phyloP scores from a whole-genome alignment of 768 basidiomycete species.

The Serendipita sp. region DNA sequence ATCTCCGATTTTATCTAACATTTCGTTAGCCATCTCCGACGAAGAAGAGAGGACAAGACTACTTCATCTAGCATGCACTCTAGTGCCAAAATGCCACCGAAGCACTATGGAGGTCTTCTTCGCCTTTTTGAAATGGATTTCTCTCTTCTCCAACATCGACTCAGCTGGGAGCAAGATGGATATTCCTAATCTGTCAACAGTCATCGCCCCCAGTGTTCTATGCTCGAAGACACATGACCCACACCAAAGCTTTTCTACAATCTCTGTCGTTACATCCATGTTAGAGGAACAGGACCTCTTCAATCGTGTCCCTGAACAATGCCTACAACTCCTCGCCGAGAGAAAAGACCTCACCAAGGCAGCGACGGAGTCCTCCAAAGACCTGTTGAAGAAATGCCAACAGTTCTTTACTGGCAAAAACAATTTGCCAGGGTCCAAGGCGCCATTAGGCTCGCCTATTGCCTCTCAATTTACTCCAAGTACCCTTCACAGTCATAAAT shows the following conservation, averaged over 20 bases:
- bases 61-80: slow-evolving; percentile 69
- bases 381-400: slow-evolving; percentile 90
- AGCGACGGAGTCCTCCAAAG: slow-evolving; percentile 63
- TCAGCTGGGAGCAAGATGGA: slow-evolving; percentile 99
- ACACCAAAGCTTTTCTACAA: slow-evolving; percentile 74
- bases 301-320: slow-evolving; percentile 82
- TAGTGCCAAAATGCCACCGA: slow-evolving; percentile 84
- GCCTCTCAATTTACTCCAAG: neutral
- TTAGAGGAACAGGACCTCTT: slow-evolving; percentile 91
- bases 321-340: slow-evolving; percentile 73
- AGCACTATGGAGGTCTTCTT: slow-evolving; percentile 98
- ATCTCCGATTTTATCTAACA: neutral
- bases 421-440: neutral
- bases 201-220: slow-evolving; percentile 92
- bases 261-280: slow-evolving; percentile 69
- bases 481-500: neutral
- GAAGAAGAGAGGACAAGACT: slow-evolving; percentile 67
- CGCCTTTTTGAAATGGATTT: slow-evolving; percentile 98
- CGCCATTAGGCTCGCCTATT: neutral
- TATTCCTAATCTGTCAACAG: slow-evolving; percentile 83
- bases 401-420: slow-evolving; percentile 42
- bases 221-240: slow-evolving; percentile 61
- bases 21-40: slow-evolving; percentile 42
- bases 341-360: slow-evolving; percentile 83
- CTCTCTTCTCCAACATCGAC: slow-evolving; percentile 95